Evolutionary conservation across 2,329 filamentous ascomycete species (phyloP), one percentile per base, ranked within the genome.

Genomic region (Arthrobotrys pseudoclavata): DNA sequence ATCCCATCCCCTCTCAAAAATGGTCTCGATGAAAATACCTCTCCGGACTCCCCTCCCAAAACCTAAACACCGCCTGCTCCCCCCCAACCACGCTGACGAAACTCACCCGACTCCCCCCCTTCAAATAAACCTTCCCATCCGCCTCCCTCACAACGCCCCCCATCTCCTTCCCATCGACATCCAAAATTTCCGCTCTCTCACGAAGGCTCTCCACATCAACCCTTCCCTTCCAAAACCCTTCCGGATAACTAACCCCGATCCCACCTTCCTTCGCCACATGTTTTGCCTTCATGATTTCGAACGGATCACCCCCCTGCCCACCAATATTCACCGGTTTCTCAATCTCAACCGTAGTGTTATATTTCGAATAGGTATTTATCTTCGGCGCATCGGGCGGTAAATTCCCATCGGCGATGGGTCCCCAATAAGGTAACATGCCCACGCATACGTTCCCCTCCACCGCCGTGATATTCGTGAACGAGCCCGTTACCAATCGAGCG

Each of bases 181-280:
- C 62, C 15, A 42, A n/a, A n/a, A 74, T 47, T 15, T 31, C 61
- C 2, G 53, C 62, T 4, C 37, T 18, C 13, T 18, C 29, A 6
- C 29, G 2, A 10, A 20, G 12, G 20, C 69, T 74, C 45, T 74
- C 52, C 13, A 74, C 62, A 4, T 29, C 26, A 4, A 64, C 45
- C 4, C 15, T 62, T 7, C 69, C 69, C 13, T 45, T 62, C 69
- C 69, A 74, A 29, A 34, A 22, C 13, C 26, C 62, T 1, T 13
- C 45, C 2, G 69, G 62, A 20, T 61, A 74, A 18, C 15, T 45
- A 37, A 68, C 62, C 18, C 15, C 15, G 18, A 67, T 45, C 20
- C 9, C 9, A 2, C 69, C 69, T 12, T 12, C 24, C 18, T 57
- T 15, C 1, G 62, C 42, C 5, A 34, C 31, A 62, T 74, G 69